phyloP scores from a whole-genome alignment of 1,139 yeast genomes.

The Saccharomyces pastorianus region DNA sequence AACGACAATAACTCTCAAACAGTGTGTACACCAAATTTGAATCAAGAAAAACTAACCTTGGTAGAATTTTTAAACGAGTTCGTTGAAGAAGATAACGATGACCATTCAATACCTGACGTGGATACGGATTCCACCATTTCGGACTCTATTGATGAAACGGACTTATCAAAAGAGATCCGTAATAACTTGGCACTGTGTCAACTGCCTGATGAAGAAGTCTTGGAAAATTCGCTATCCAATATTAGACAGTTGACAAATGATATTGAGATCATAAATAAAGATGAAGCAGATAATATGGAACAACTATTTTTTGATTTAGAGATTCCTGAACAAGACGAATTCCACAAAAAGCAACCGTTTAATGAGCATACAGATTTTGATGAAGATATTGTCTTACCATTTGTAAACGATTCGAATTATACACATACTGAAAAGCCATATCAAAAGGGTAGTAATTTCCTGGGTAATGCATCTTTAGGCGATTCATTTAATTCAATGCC shows the following conservation, averaged over 20 bases:
- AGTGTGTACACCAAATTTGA: neutral
- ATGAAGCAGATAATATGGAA: constrained; percentile 3
- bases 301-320: neutral
- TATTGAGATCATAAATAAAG: constrained; percentile 3
- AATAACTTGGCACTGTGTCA: constrained; percentile 9
- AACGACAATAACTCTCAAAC: neutral
- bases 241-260: constrained; percentile 2
- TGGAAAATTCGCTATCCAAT: constrained; percentile 3
- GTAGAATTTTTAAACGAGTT: neutral
- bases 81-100: constrained; percentile 5
- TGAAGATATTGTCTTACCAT: constrained; percentile 1
- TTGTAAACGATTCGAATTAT: constrained; percentile 2
- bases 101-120: constrained; percentile 2
- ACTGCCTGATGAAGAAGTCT: constrained; percentile 6
- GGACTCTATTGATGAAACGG: constrained; percentile 9
- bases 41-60: neutral
- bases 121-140: constrained; percentile 13
- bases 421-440: constrained; percentile 3
- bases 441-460: neutral
- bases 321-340: neutral
- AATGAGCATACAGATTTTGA: neutral
- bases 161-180: constrained; percentile 8
- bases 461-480: neutral
- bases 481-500: constrained; percentile 1
- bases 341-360: neutral